Conservation (phyloP, 768 basidiomycete genomes). For the Pleurotus citrinopileatus region DNA sequence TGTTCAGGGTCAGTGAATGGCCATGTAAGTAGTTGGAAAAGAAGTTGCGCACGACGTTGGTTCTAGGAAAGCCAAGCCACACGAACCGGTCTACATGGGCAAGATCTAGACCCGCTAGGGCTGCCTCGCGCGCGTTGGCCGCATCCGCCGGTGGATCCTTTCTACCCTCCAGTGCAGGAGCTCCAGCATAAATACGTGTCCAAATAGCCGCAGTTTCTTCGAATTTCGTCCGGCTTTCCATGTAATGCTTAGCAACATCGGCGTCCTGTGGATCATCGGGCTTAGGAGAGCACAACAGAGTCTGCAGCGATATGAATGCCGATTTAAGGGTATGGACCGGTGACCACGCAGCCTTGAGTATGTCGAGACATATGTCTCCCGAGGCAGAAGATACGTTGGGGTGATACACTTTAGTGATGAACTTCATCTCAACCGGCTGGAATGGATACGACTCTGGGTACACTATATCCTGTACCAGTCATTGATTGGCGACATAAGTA, state of each 20-base stretch:
- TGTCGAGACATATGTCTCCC: constrained; percentile 93
- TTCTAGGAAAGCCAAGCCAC: constrained; percentile 75
- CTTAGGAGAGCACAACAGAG: constrained; percentile 88
- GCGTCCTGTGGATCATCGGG: constrained; percentile 98
- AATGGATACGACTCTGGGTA: constrained; percentile 92
- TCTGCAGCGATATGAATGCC: constrained; percentile 92
- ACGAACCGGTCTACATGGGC: constrained; percentile 86
- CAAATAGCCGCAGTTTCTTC: constrained; percentile 93
- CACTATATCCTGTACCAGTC: constrained; percentile 69
- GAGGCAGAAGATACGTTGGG: constrained; percentile 94
- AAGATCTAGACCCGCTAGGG: constrained; percentile 79
- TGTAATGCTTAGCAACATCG: constrained; percentile 96
- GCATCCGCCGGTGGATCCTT: constrained; percentile 56
- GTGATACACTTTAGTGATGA: constrained; percentile 95
- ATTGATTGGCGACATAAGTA: constrained; percentile 9
- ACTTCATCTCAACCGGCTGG: constrained; percentile 97
- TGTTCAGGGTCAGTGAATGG: background rate
- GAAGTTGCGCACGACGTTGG: constrained; percentile 69
- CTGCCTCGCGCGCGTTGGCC: no score
- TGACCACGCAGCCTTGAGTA: constrained; percentile 87
- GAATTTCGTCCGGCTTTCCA: constrained; percentile 82
- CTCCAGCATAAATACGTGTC: constrained; percentile 90
- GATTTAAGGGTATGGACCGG: constrained; percentile 95
- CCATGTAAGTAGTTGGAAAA: background rate
- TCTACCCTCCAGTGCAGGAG: constrained; percentile 44